phyloP scores from a whole-genome alignment of 2,329 filamentous ascomycete genomes.

The Penicillium sp. region DNA sequence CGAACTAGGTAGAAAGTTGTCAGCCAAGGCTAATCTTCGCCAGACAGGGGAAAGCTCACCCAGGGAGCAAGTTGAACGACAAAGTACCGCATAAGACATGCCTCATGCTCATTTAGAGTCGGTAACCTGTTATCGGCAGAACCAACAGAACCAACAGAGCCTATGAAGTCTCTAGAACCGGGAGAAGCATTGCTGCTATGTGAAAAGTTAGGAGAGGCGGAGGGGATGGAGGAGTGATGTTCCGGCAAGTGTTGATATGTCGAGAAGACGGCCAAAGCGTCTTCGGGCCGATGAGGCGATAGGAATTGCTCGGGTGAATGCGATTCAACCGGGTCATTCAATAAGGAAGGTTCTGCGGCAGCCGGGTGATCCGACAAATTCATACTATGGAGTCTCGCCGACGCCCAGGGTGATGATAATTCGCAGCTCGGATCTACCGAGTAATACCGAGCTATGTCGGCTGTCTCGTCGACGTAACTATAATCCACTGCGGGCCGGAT shows the following conservation, averaged over 20 bases:
- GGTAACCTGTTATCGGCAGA: slow-evolving; percentile 3
- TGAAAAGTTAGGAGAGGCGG: slow-evolving; percentile 14
- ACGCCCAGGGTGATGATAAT: not conserved
- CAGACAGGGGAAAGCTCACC: slow-evolving; percentile 1
- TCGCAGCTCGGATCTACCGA: slow-evolving; percentile 9
- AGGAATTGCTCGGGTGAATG: slow-evolving; percentile 10
- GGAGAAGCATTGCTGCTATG: slow-evolving; percentile 12
- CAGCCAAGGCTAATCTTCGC: not conserved
- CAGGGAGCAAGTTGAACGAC: slow-evolving; percentile 29
- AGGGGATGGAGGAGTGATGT: slow-evolving; percentile 11
- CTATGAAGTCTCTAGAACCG: not conserved
- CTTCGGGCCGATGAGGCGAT: not conserved
- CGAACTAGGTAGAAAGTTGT: slow-evolving; percentile 35
- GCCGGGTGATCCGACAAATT: slow-evolving; percentile 11
- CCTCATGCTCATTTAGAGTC: slow-evolving; percentile 20
- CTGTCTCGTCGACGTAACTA: slow-evolving; percentile 31
- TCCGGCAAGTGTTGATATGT: slow-evolving; percentile 10
- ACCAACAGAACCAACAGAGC: no score
- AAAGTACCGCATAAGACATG: slow-evolving; percentile 25
- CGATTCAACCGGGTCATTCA: slow-evolving; percentile 6
- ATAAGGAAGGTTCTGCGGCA: slow-evolving; percentile 4
- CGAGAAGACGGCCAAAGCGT: slow-evolving; percentile 6
- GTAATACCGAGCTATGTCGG: slow-evolving; percentile 25
- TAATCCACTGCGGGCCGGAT: slow-evolving; percentile 15
- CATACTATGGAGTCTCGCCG: slow-evolving; percentile 9